Percentiles rank a stretch among this genome's conserved stretches.
phyloP scores from a whole-genome alignment of 768 basidiomycete species.

The Russula emetica region DNA sequence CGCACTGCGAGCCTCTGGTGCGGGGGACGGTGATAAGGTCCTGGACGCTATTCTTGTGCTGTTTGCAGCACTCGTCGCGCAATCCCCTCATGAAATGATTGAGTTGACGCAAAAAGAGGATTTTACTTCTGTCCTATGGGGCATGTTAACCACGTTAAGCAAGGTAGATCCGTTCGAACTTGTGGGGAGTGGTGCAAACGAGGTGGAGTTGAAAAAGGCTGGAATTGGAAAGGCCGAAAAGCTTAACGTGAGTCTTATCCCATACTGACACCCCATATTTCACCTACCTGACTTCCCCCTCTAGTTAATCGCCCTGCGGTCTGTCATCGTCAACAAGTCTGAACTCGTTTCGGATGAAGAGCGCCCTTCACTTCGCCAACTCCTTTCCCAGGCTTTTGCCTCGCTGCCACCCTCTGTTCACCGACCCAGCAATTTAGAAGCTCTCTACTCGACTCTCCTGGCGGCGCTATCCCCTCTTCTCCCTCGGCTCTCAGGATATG shows the following conservation, averaged over 20 bases:
- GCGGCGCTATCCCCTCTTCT: slow-evolving; percentile 41
- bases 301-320: slow-evolving; percentile 39
- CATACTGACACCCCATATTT: neutral
- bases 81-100: slow-evolving; percentile 49
- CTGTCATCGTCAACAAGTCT: slow-evolving; percentile 37
- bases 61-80: slow-evolving; percentile 59
- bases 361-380: slow-evolving; percentile 44
- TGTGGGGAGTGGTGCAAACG: slow-evolving; percentile 35
- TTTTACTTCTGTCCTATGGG: slow-evolving; percentile 32
- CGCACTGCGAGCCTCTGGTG: slow-evolving; percentile 53
- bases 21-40: slow-evolving; percentile 60
- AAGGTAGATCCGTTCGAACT: slow-evolving; percentile 51
- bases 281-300: neutral
- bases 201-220: slow-evolving; percentile 45
- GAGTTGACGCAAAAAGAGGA: slow-evolving; percentile 47
- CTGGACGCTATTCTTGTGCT: slow-evolving; percentile 60
- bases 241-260: slow-evolving; percentile 42
- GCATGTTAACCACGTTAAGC: slow-evolving; percentile 29
- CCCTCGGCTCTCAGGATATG: slow-evolving; percentile 39
- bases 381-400: slow-evolving; percentile 49
- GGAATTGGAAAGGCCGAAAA: slow-evolving; percentile 59
- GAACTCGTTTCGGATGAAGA: slow-evolving; percentile 39
- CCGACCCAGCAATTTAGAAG: slow-evolving; percentile 31
- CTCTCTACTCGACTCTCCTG: slow-evolving; percentile 35
- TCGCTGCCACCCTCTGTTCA: slow-evolving; percentile 46